These are phyloP conservation scores for Metschnikowia vanudenii DNA, from an alignment of 805 yeast species.

Conservation along the genomic window DNA sequence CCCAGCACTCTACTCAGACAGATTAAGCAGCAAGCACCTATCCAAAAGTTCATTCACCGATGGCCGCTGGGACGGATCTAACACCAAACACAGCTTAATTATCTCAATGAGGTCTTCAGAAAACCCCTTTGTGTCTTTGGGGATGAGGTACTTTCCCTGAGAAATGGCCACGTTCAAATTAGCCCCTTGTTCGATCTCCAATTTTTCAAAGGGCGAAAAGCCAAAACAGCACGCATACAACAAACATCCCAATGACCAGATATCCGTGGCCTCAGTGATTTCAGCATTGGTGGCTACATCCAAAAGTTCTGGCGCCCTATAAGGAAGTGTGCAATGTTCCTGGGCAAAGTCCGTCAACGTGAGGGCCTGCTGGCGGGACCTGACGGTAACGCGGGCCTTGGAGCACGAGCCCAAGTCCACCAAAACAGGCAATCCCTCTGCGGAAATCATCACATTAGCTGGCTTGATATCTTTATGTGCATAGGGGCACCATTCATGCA, in stretches of 20 bases:
- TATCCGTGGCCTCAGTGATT: conserved; percentile 73
- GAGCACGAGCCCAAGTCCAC: conserved; percentile 83
- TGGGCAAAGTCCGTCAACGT: conserved; percentile 77
- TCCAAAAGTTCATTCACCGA: conserved; percentile 56
- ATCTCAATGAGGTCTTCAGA: conserved; percentile 54
- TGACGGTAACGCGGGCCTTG: conserved; percentile 54
- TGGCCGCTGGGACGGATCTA: conserved; percentile 65
- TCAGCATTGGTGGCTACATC: conserved; percentile 67
- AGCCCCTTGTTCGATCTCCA: conserved; percentile 80
- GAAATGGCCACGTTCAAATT: conserved; percentile 72
- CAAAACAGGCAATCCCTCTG: conserved; percentile 72
- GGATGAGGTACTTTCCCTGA: conserved; percentile 62
- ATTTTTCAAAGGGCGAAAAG: conserved; percentile 82
- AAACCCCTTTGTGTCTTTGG: conserved; percentile 49
- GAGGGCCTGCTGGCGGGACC: conserved; percentile 66
- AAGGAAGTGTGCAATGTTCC: conserved; percentile 83
- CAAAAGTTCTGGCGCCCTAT: conserved; percentile 86
- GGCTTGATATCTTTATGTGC: conserved; percentile 91
- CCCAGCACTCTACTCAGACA: not conserved
- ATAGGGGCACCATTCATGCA: conserved; percentile 60
- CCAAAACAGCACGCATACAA: conserved; percentile 76
- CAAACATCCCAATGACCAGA: conserved; percentile 91
- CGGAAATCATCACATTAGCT: conserved; percentile 78
- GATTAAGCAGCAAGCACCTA: conserved; percentile 36
- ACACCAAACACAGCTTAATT: conserved; percentile 58